Conservation (phyloP, 208 protist genomes). For the Leishmania amazonensis region DNA sequence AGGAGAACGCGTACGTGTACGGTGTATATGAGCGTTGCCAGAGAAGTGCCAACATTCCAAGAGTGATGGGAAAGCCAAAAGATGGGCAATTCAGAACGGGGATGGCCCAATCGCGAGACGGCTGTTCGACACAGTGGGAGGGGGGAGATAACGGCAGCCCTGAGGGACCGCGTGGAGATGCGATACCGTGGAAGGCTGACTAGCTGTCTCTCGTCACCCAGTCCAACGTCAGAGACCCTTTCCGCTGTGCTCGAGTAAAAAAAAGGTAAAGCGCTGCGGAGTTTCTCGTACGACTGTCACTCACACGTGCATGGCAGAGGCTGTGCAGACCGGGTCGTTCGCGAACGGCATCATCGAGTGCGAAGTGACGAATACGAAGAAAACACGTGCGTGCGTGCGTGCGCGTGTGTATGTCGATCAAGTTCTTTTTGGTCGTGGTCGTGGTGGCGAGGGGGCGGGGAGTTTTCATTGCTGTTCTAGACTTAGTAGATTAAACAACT, state of each 20-base stretch:
- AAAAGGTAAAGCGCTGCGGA: not conserved
- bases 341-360: not conserved
- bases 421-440: not conserved
- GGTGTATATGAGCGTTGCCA: not conserved
- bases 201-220: not conserved
- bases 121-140: not conserved
- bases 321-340: not conserved
- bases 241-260: not conserved
- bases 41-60: not conserved
- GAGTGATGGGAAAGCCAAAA: not conserved
- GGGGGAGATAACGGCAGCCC: not conserved
- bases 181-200: not conserved
- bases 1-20: not conserved
- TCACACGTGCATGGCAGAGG: not conserved
- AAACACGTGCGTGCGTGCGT: not conserved
- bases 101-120: not conserved
- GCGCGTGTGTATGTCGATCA: not conserved
- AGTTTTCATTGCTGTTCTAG: not conserved
- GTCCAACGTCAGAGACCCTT: not conserved
- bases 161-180: not conserved
- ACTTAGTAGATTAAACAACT: not conserved
- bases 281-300: not conserved
- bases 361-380: not conserved
- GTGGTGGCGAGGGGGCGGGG: not conserved
- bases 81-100: not conserved